Evolutionary conservation across 1,139 yeast species (phyloP).

Genomic region (Taphrina deformans): DNA sequence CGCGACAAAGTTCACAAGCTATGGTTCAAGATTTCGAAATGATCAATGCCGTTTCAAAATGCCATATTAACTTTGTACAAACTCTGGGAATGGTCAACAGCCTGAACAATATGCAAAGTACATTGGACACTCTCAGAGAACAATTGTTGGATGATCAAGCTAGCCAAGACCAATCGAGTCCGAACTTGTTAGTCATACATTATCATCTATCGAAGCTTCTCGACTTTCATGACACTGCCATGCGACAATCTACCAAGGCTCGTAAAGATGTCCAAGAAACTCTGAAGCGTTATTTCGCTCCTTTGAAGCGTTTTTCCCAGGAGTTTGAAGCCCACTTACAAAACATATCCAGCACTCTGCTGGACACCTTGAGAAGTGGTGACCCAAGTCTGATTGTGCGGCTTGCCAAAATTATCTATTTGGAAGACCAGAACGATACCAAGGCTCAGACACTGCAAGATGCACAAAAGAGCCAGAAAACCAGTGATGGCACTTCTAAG

Average conservation of each 20-base stretch:
- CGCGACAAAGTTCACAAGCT: conserved; percentile 43
- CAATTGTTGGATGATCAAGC: conserved; percentile 56
- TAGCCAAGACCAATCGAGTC: conserved; percentile 56
- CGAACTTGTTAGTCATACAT: conserved; percentile 66
- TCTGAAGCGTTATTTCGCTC: conserved; percentile 59
- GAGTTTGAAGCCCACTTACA: conserved; percentile 67
- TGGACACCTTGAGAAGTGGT: conserved; percentile 69
- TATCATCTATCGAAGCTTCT: conserved; percentile 67
- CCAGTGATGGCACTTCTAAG: conserved; percentile 22
- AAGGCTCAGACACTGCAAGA: conserved; percentile 45
- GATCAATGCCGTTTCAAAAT: conserved; percentile 58
- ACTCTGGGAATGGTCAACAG: conserved; percentile 66
- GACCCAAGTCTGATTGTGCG: conserved; percentile 69
- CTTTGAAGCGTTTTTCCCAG: conserved; percentile 54
- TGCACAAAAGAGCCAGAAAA: conserved; percentile 41
- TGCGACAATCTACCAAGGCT: conserved; percentile 54
- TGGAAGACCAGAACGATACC: conserved; percentile 73
- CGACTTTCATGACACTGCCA: conserved; percentile 75
- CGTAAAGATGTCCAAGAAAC: conserved; percentile 73
- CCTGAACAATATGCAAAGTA: conserved; percentile 58
- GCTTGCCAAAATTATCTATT: conserved; percentile 71
- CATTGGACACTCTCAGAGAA: conserved; percentile 54
- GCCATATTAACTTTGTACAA: conserved; percentile 70
- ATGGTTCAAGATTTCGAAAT: conserved; percentile 55
- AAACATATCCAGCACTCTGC: conserved; percentile 60